These are phyloP conservation scores for Ambrosia hybrid DNA, from an alignment of 140 eudicot genomes.

Conservation along the genomic window DNA sequence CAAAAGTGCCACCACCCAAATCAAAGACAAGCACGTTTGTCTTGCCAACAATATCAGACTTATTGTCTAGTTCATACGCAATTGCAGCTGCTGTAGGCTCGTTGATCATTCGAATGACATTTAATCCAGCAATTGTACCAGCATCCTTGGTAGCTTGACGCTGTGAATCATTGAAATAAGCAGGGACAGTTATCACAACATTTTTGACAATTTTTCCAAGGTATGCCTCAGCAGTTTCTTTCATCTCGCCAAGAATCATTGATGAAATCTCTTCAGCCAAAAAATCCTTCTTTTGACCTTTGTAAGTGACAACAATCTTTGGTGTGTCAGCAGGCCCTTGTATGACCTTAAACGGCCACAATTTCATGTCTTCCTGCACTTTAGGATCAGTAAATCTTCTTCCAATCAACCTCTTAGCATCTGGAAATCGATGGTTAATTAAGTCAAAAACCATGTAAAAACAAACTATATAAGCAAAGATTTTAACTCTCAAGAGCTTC, in stretches of 20 bases:
- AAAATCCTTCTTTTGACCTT: not conserved
- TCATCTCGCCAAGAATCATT: constrained; percentile 2
- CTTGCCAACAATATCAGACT: not conserved
- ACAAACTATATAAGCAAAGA: too few species aligned
- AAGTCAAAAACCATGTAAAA: not conserved
- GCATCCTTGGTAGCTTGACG: constrained; percentile 27
- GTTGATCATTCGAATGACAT: constrained; percentile 15
- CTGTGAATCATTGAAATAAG: constrained; percentile 11
- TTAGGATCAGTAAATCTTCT: not conserved
- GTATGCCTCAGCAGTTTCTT: constrained; percentile 17
- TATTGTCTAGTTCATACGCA: constrained; percentile 28
- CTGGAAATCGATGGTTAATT: constrained; percentile 1
- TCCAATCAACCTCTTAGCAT: constrained; percentile 5
- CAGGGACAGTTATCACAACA: not conserved
- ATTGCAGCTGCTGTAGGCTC: constrained; percentile 36
- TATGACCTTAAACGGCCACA: constrained; percentile 1
- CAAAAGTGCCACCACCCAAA: constrained; percentile 32
- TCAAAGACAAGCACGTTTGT: constrained; percentile 4
- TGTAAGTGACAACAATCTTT: not conserved
- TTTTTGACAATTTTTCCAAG: not conserved
- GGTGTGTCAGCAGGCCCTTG: not conserved
- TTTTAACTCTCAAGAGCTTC: too few species aligned
- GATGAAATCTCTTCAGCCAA: not conserved
- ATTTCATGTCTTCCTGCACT: not conserved
- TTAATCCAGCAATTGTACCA: constrained; percentile 16